phyloP scores from a whole-genome alignment of 768 basidiomycete species.

The Xerocomus spinulosus region DNA sequence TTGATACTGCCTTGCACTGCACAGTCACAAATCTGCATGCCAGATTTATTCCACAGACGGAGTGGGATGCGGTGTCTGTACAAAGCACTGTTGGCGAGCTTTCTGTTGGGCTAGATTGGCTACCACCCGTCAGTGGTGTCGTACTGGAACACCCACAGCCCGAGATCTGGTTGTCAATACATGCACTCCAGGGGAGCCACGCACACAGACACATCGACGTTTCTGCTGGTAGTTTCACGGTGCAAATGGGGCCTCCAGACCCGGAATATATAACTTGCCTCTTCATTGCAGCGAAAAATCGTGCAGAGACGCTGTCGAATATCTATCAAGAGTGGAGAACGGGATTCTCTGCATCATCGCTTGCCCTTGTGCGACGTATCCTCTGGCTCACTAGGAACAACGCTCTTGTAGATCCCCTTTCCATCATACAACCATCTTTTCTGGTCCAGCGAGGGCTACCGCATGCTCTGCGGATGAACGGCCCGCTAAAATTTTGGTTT shows the following conservation, averaged over 20 bases:
- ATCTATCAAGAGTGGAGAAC: constrained; percentile 29
- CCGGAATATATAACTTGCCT: constrained; percentile 26
- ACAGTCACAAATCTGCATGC: constrained; percentile 16
- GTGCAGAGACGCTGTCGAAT: constrained; percentile 8
- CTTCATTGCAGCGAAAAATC: constrained; percentile 10
- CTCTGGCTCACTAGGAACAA: constrained; percentile 47
- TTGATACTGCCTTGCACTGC: constrained; percentile 17
- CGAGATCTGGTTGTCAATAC: constrained; percentile 18
- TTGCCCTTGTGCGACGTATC: constrained; percentile 43
- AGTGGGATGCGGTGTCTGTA: not conserved
- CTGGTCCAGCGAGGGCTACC: constrained; percentile 74
- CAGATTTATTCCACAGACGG: constrained; percentile 6
- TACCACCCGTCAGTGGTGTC: not conserved
- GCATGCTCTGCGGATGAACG: constrained; percentile 60
- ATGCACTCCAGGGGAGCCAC: constrained; percentile 16
- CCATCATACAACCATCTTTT: constrained; percentile 79
- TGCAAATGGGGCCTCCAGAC: constrained; percentile 28
- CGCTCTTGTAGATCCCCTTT: constrained; percentile 66
- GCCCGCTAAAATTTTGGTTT: constrained; percentile 71
- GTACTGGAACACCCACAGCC: constrained; percentile 9
- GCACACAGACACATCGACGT: constrained; percentile 10
- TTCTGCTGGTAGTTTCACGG: constrained; percentile 18
- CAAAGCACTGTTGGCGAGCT: constrained; percentile 16
- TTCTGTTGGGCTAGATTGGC: constrained; percentile 8
- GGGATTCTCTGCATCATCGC: constrained; percentile 30